phyloP scores from a whole-genome alignment of 345 rosid species.

The Clarkia xantiana region DNA sequence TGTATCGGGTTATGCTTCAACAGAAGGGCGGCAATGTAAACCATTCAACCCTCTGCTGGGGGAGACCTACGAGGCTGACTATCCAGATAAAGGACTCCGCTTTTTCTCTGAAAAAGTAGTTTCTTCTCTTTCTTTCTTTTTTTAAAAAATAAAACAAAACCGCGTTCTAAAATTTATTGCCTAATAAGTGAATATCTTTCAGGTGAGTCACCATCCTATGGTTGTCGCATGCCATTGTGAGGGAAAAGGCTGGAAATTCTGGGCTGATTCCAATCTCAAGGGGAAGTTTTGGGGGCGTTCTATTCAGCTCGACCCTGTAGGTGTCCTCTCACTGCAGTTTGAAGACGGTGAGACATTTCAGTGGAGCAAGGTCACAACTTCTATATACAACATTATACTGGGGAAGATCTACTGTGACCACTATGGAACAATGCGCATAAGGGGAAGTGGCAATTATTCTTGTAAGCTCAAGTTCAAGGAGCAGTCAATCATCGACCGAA shows the following conservation, averaged over 20 bases:
- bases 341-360: slow-evolving; percentile 84
- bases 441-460: slow-evolving; percentile 67
- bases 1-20: slow-evolving; percentile 96
- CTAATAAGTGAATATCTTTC: slow-evolving; percentile 20
- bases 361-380: slow-evolving; percentile 99
- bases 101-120: slow-evolving; percentile 89
- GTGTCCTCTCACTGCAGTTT: slow-evolving; percentile 68
- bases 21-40: slow-evolving; percentile 96
- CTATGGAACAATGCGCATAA: slow-evolving; percentile 93
- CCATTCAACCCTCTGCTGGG: slow-evolving; percentile 98
- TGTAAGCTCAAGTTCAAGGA: slow-evolving; percentile 97
- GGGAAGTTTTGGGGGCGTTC: slow-evolving; percentile 98
- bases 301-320: slow-evolving; percentile 98
- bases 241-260: slow-evolving; percentile 97
- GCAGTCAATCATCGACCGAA: slow-evolving; percentile 93
- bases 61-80: slow-evolving; percentile 97
- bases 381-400: slow-evolving; percentile 90
- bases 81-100: slow-evolving; percentile 93
- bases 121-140: slow-evolving; percentile 3
- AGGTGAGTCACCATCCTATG: slow-evolving; percentile 99
- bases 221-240: slow-evolving; percentile 96
- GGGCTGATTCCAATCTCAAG: slow-evolving; percentile 97
- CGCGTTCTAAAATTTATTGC: slow-evolving; percentile 1
- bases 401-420: slow-evolving; percentile 96
- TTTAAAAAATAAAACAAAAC: background rate